These are phyloP conservation scores for Penicillium sp. DNA, from an alignment of 2,329 filamentous ascomycete genomes.

Conservation along the genomic window DNA sequence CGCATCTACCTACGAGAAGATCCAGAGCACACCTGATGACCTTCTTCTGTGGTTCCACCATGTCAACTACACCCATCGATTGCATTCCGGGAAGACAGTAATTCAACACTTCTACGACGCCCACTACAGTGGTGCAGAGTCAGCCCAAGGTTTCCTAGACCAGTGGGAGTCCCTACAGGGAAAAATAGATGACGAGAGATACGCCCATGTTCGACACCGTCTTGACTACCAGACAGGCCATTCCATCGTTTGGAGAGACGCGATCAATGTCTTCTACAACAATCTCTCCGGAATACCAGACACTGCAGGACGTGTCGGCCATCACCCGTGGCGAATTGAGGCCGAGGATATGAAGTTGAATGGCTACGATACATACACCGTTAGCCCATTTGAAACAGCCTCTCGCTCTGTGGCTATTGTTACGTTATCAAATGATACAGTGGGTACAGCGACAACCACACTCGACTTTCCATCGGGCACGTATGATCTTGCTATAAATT, in stretches of 20 bases:
- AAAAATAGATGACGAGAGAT: slow-evolving; percentile 12
- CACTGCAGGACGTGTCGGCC: slow-evolving; percentile 54
- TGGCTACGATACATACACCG: slow-evolving; percentile 56
- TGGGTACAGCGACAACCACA: slow-evolving; percentile 50
- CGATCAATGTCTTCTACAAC: slow-evolving; percentile 64
- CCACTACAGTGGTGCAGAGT: slow-evolving; percentile 60
- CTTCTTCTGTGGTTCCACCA: slow-evolving; percentile 75
- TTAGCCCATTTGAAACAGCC: slow-evolving; percentile 62
- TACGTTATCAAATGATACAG: slow-evolving; percentile 54
- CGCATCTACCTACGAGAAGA: slow-evolving; percentile 58
- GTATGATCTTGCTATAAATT: slow-evolving; percentile 67
- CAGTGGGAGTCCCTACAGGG: slow-evolving; percentile 22
- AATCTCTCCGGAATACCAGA: slow-evolving; percentile 64
- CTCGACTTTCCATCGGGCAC: slow-evolving; percentile 53
- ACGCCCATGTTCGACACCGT: slow-evolving; percentile 57
- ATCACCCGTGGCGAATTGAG: slow-evolving; percentile 67
- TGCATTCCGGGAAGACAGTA: slow-evolving; percentile 66
- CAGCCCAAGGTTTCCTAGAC: slow-evolving; percentile 57
- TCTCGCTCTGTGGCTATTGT: slow-evolving; percentile 58
- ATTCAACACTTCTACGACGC: slow-evolving; percentile 68
- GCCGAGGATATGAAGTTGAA: slow-evolving; percentile 64
- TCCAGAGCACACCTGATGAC: slow-evolving; percentile 66
- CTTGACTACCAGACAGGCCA: slow-evolving; percentile 69
- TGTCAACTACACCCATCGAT: slow-evolving; percentile 63
- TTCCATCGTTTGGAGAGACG: slow-evolving; percentile 70